These are phyloP conservation scores for Colletotrichum tamarilloi DNA, from an alignment of 2,329 filamentous ascomycete species.

Conservation along the genomic window DNA sequence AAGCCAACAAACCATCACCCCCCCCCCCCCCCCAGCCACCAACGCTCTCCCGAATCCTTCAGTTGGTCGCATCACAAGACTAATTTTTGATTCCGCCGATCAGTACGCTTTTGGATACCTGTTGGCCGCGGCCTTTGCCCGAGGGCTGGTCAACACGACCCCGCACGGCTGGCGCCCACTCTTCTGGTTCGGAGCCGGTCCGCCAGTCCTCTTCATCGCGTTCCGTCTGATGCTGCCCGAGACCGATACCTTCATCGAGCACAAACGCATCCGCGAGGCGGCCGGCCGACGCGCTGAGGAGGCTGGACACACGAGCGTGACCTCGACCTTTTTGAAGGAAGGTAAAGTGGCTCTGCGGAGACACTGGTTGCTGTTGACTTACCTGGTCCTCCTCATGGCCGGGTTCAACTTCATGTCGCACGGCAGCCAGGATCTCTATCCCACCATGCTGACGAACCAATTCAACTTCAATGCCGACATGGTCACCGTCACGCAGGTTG, in stretches of 20 bases:
- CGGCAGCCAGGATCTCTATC: slow-evolving; percentile 74
- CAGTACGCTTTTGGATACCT: slow-evolving; percentile 75
- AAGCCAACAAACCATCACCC: slow-evolving; percentile 42
- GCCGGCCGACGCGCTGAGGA: slow-evolving; percentile 30
- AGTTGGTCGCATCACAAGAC: neutral
- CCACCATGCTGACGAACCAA: slow-evolving; percentile 69
- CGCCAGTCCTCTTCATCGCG: slow-evolving; percentile 82
- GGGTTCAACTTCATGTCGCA: slow-evolving; percentile 95
- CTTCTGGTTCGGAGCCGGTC: slow-evolving; percentile 89
- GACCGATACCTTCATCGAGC: slow-evolving; percentile 77
- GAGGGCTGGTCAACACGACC: slow-evolving; percentile 80
- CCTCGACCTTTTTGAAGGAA: slow-evolving; percentile 77
- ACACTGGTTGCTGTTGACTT: slow-evolving; percentile 84
- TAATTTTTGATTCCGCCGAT: slow-evolving; percentile 1
- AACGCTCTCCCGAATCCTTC: too few relatives aligned
- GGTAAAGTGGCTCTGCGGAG: slow-evolving; percentile 81
- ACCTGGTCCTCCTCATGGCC: slow-evolving; percentile 88
- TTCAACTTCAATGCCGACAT: slow-evolving; percentile 62
- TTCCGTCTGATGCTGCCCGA: slow-evolving; percentile 84
- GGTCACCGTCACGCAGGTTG: slow-evolving; percentile 77
- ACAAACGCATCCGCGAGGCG: slow-evolving; percentile 69
- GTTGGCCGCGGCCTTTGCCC: slow-evolving; percentile 66
- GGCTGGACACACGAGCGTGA: slow-evolving; percentile 55
- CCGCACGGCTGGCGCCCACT: slow-evolving; percentile 84
- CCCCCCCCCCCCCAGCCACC: neutral